These are phyloP conservation scores for Ganoderma lucidum DNA, from an alignment of 1,284 basidiomycete genomes.

Conservation along the genomic window DNA sequence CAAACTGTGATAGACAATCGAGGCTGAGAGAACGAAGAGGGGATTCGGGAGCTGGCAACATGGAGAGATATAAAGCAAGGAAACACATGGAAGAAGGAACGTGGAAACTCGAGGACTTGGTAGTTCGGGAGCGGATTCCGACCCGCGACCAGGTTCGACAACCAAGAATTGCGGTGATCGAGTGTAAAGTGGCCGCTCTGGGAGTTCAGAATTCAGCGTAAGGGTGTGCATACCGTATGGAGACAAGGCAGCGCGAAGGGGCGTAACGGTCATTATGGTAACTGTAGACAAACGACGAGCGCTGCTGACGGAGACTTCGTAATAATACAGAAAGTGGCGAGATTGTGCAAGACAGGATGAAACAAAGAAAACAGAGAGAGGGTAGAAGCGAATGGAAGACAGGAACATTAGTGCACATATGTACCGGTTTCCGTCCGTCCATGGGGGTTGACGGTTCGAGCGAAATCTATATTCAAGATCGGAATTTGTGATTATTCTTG, in stretches of 20 bases:
- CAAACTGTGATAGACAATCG: constrained; percentile 20
- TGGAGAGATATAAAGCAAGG: constrained; percentile 19
- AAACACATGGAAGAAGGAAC: constrained; percentile 9
- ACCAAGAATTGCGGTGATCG: constrained; percentile 1
- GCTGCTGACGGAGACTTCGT: constrained; percentile 25
- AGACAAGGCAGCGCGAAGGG: constrained; percentile 14
- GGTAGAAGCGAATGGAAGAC: constrained; percentile 30
- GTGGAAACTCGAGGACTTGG: neutral
- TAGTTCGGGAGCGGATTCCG: constrained; percentile 8
- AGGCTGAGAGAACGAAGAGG: constrained; percentile 30
- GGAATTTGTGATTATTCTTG: constrained; percentile 10
- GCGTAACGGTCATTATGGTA: constrained; percentile 25
- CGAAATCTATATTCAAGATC: constrained; percentile 35
- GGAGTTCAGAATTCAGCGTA: constrained; percentile 18
- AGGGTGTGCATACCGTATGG: constrained; percentile 20
- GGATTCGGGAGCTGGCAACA: constrained; percentile 6
- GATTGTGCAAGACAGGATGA: constrained; percentile 13
- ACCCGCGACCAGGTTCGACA: neutral
- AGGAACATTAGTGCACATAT: constrained; percentile 32
- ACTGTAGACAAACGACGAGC: constrained; percentile 26
- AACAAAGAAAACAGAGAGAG: constrained; percentile 5
- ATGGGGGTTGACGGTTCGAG: constrained; percentile 25
- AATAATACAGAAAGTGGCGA: constrained; percentile 33
- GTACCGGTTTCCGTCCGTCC: constrained; percentile 31
- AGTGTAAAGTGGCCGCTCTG: constrained; percentile 18